Evolutionary conservation across 140 eudicot species (phyloP).

Genomic region (Oenanthe javanica): DNA sequence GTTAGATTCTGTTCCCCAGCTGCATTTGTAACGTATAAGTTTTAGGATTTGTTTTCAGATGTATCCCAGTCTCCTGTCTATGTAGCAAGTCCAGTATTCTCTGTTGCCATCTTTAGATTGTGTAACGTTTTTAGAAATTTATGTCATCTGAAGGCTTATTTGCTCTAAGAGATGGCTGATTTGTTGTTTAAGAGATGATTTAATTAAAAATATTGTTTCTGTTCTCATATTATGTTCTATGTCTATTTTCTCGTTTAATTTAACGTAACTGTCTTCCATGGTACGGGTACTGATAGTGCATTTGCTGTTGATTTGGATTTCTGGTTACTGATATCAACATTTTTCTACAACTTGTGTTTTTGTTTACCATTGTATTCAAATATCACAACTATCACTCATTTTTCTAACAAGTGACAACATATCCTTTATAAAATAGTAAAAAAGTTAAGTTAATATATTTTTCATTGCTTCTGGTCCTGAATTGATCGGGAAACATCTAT

Average conservation of each 20-base stretch:
- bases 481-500: too few species aligned
- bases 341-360: too few species aligned
- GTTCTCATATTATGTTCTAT: not conserved
- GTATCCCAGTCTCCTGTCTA: not conserved
- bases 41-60: not conserved
- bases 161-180: slow-evolving; percentile 5
- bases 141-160: not conserved
- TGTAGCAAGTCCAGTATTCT: slow-evolving; percentile 4
- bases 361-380: too few species aligned
- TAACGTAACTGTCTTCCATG: not conserved
- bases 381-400: too few species aligned
- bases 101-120: not conserved
- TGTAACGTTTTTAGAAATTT: not conserved
- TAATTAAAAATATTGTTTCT: not conserved
- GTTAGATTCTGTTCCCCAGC: not conserved
- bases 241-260: not conserved
- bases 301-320: too few species aligned
- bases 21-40: not conserved
- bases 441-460: too few species aligned
- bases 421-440: too few species aligned
- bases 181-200: slow-evolving; percentile 18
- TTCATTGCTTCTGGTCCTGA: too few species aligned
- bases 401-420: too few species aligned
- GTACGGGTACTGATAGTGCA: too few species aligned
- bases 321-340: too few species aligned